phyloP scores from a whole-genome alignment of 176 grass and related monocot species.

The Tuctoria greenei region DNA sequence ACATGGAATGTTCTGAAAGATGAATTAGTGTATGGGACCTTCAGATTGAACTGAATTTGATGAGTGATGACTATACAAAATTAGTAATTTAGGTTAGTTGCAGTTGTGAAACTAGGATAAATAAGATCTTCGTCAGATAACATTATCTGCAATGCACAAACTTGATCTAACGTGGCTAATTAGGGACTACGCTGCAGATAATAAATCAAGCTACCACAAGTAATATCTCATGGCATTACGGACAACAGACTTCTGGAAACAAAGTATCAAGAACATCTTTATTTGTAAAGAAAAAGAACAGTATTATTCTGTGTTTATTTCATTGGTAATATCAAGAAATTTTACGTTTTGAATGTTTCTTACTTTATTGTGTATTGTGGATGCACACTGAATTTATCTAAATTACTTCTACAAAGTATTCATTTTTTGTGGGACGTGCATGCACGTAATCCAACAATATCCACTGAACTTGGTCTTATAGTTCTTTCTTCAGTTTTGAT shows the following conservation, averaged over 20 bases:
- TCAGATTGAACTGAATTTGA: not conserved
- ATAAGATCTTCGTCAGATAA: not conserved
- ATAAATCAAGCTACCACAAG: not conserved
- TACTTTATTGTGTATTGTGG: not conserved
- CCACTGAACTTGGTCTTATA: slow-evolving; percentile 9
- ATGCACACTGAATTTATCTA: not conserved
- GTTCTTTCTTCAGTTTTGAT: slow-evolving; percentile 21
- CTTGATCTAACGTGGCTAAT: not conserved
- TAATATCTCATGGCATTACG: not conserved
- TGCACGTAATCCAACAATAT: slow-evolving; percentile 42
- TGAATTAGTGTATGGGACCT: not conserved
- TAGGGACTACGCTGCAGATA: not conserved
- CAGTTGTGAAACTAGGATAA: not conserved
- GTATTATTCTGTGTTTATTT: not conserved
- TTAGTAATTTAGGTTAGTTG: not conserved
- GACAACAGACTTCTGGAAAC: not conserved
- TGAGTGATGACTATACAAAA: not conserved
- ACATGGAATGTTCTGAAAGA: not conserved
- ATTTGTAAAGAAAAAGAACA: slow-evolving; percentile 1
- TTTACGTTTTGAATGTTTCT: slow-evolving; percentile 25
- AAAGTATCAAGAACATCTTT: not conserved
- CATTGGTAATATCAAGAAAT: not conserved
- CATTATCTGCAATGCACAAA: slow-evolving; percentile 3
- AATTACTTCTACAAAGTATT: slow-evolving; percentile 13
- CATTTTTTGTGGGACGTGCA: not conserved